A percentile compares a stretch with the other conserved stretches of the same genome.
phyloP scores from a whole-genome alignment of 73 alveolate genomes.

The Paramecium biaurelia region DNA sequence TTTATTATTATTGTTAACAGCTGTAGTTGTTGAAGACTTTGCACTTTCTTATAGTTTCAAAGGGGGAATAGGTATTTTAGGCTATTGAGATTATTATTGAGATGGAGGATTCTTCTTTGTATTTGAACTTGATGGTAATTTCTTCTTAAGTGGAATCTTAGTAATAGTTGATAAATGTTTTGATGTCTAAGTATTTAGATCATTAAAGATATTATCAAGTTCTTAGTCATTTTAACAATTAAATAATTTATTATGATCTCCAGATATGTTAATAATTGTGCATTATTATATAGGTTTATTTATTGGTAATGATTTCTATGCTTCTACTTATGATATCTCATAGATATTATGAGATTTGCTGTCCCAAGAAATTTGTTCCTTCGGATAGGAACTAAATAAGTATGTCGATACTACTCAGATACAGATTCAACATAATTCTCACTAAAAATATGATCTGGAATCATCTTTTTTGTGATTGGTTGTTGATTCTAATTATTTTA shows the following conservation, averaged over 20 bases:
- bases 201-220: neutral
- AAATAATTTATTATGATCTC: slow-evolving; percentile 23
- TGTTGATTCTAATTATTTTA: slow-evolving; percentile 19
- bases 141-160: neutral
- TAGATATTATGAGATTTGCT: slow-evolving; percentile 35
- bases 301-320: neutral
- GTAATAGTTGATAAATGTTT: neutral
- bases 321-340: neutral
- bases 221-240: slow-evolving; percentile 15
- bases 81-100: neutral
- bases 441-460: slow-evolving; percentile 45
- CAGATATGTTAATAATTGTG: neutral
- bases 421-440: slow-evolving; percentile 44
- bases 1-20: neutral
- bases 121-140: neutral
- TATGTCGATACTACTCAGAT: slow-evolving; percentile 17
- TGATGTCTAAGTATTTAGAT: neutral
- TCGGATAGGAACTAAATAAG: slow-evolving; percentile 23
- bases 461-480: slow-evolving; percentile 21
- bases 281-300: neutral
- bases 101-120: neutral
- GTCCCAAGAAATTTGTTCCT: slow-evolving; percentile 37
- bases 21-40: neutral
- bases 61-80: slow-evolving; percentile 12
- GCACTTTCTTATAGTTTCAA: slow-evolving; percentile 32